Evolutionary conservation across 2,329 filamentous ascomycete species (phyloP), one percentile per base, ranked within the genome.

Genomic region (Fusarium verrucosum): DNA sequence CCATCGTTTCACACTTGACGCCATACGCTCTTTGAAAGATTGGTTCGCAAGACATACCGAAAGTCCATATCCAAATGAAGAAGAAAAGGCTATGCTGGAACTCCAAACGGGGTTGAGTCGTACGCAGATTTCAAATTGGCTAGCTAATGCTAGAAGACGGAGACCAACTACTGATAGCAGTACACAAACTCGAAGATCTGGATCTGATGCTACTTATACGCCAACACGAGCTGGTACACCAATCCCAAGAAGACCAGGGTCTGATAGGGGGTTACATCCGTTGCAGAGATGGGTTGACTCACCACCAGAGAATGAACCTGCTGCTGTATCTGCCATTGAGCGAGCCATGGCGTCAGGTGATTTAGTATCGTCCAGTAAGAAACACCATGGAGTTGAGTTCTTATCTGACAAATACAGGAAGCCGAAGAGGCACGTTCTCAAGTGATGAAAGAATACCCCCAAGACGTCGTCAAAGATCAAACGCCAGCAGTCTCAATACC

Each of bases 71-170:
- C 92, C 92, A 7, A 92, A 85, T 11, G 92, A 95, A 37, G 87
- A 91, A 47, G 90, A 96, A 73, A 94, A 92, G 72, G 88, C 91
- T 58, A 83, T 85, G 53, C 81, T 96, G 14, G 88, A 91, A 73
- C 81, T 83, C 47, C 84, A 89, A 65, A 96, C 92, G 1, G 91
- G 92, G 8, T 82, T 96, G 35, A 92, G 85, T 70, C 85, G 90
- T 65, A 89, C 84, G 7, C 92, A 96, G 72, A 92, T 96, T 56
- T 88, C 87, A 6, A 96, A 94, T 74, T 96, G 92, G 92, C 85
- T 96, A 42, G 92, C 92, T 50, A 96, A 96, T 75, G 91, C 92
- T 50, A 86, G 92, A 37, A 85, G 92, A 57, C 84, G 92, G 61
- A 87, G 90, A 64, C 35, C 33, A 5, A 95, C 94, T 77, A 85